Evolutionary conservation across 2,329 filamentous ascomycete species (phyloP), one percentile per base, ranked within the genome.

Genomic region (Pleochaeta shiraiana): DNA sequence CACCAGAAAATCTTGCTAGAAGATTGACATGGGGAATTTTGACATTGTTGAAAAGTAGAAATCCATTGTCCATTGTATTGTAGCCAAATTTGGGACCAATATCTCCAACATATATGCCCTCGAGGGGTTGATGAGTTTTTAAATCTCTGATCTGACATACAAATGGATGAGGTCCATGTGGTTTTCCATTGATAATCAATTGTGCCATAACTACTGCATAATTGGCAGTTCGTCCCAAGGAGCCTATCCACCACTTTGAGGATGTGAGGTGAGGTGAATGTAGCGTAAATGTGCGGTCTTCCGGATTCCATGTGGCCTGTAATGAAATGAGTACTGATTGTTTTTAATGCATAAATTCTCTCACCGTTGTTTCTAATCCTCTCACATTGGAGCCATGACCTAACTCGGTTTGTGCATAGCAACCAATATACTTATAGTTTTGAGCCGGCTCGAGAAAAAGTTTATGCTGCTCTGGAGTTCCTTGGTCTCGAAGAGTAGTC

Each of bases 191-290:
- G 66, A 90, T 79, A 67, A 84, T 80, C 31, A 91, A 78, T 74
- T 90, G 87, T 0, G 88, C 87, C 79, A 91, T 89, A 3, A 91
- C 86, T 1, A 88, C 83, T 0, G 87, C 87, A 71, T 89, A 80
- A 72, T 88, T 91, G 55, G 88, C 87, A 2, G 84, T 85, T 69
- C 85, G 80, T 63, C 87, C 88, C 3, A 91, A 78, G 12, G 86
- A 87, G 1, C 88, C 88, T 69, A 90, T 90, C 88, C 88, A 91
- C 87, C 87, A 92, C 72, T 92, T 92, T 37, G 85, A 86, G 0
- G 87, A 81, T 1, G 87, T 90, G 65, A 90, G 77, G 67, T 83
- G 78, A 11, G 87, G 87, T 0, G 85, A 88, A 74, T 90, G 83
- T 39, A 91, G 78, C 16, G 78, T 84, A 70, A 91, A 90, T 2